phyloP scores from a whole-genome alignment of 2,329 filamentous ascomycete genomes.

The Trichoderma koningiopsis region DNA sequence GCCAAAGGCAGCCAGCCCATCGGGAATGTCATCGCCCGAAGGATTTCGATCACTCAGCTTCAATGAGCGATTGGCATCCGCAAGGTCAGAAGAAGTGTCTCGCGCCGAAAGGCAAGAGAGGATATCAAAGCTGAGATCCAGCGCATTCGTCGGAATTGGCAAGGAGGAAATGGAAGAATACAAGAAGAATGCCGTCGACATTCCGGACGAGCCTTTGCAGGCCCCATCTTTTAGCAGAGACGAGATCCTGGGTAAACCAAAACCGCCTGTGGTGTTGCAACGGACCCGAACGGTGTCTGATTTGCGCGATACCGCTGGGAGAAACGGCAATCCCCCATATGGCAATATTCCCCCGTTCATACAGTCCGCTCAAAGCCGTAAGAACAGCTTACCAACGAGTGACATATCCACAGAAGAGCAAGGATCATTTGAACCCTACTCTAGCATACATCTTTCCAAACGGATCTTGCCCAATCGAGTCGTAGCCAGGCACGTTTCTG shows the following conservation, averaged over 20 bases:
- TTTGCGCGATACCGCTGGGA: constrained; percentile 29
- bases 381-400: constrained; percentile 29
- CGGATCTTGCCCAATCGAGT: constrained; percentile 81
- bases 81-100: constrained; percentile 57
- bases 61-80: constrained; percentile 80
- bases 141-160: constrained; percentile 56
- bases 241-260: constrained; percentile 54
- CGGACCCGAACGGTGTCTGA: constrained; percentile 50
- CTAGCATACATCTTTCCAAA: constrained; percentile 78
- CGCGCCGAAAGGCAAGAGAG: constrained; percentile 54
- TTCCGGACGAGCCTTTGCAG: constrained; percentile 52
- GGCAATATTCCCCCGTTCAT: not conserved
- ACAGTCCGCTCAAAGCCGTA: not conserved
- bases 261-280: constrained; percentile 37
- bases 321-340: constrained; percentile 28
- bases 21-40: constrained; percentile 32
- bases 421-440: constrained; percentile 80
- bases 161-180: constrained; percentile 61
- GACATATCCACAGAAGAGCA: constrained; percentile 33
- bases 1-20: constrained; percentile 44
- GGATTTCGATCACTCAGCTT: constrained; percentile 61
- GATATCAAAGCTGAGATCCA: constrained; percentile 56
- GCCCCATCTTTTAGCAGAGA: constrained; percentile 63
- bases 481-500: constrained; percentile 74
- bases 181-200: constrained; percentile 58